phyloP scores from a whole-genome alignment of 2,329 filamentous ascomycete genomes.

The Aspergillus japonicus region DNA sequence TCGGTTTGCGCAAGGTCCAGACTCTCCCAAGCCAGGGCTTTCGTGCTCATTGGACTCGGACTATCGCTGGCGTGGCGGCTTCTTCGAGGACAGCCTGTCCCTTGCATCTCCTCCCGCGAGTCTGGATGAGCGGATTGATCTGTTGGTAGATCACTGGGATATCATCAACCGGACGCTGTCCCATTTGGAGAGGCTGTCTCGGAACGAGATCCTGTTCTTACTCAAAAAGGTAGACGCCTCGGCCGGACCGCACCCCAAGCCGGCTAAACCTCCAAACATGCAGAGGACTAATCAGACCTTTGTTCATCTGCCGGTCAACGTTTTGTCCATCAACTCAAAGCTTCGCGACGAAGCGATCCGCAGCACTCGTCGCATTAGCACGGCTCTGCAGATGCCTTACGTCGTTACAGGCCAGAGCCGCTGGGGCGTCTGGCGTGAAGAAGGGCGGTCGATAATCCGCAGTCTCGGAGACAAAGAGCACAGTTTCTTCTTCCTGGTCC shows the following conservation, averaged over 20 bases:
- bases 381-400: slow-evolving; percentile 56
- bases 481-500: slow-evolving; percentile 59
- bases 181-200: slow-evolving; percentile 53
- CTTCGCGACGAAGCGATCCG: slow-evolving; percentile 50
- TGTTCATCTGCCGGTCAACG: slow-evolving; percentile 51
- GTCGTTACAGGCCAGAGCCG: slow-evolving; percentile 59
- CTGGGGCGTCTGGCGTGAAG: slow-evolving; percentile 62
- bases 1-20: slow-evolving; percentile 33
- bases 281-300: slow-evolving; percentile 50
- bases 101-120: slow-evolving; percentile 49
- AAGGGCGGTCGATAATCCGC: slow-evolving; percentile 58
- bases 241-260: slow-evolving; percentile 43
- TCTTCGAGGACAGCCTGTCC: slow-evolving; percentile 43
- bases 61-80: slow-evolving; percentile 36
- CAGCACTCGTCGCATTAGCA: slow-evolving; percentile 52
- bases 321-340: slow-evolving; percentile 44
- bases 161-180: slow-evolving; percentile 57
- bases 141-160: slow-evolving; percentile 59
- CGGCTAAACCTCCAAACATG: slow-evolving; percentile 47
- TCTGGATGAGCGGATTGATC: slow-evolving; percentile 55
- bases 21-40: slow-evolving; percentile 34
- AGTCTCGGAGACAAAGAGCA: slow-evolving; percentile 56
- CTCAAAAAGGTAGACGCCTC: slow-evolving; percentile 50
- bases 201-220: slow-evolving; percentile 51
- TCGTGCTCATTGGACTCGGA: slow-evolving; percentile 45